Base-by-base conservation (phyloP, 129 eudicot species). In the Chrysanthemum makinoi region DNA sequence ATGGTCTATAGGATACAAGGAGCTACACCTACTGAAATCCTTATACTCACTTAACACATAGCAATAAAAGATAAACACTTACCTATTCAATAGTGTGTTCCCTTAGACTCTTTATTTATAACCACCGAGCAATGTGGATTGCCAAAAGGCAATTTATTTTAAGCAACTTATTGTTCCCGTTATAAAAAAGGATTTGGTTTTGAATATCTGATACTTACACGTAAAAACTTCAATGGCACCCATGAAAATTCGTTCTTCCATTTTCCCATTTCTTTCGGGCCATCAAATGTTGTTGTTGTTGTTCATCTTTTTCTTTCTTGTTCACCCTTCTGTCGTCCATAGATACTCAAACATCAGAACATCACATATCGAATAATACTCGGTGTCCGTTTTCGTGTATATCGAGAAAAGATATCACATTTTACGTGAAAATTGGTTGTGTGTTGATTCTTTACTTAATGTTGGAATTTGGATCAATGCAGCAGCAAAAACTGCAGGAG, bases 401-500 rank as follows among this genome's bases (percentile, higher is more conserved):
- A 12, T 46, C 17, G 48, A 70, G 39, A 77, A 63, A 68, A 61
- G 3, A 62, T 14, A 3, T n/a, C 26, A 59, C 0, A 39, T 75
- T 54, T 58, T 50, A 10, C 52, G 59, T 69, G 2, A 60, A 10
- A 68, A n/a, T 5, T 61, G 56, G 58, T 44, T 16, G 76, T n/a
- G 60, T 13, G 72, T 39, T 44, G 70, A 60, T 24, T 22, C 12
- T 30, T 59, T 22, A 18, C 58, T 59, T 58, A 49, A 70, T 44
- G 77, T 62, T 53, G 61, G 59, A 46, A 46, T 53, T 69, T 49
- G 75, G 70, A 86, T 74, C 61, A 72, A 77, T 70, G 78, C 85
- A 82, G 86, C 81, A 75, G 75, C 62, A 82, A 24, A 44, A 83
- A 66, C 55, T n/a, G n/a, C n/a, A n/a, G n/a, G n/a, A n/a, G n/a